Percentiles rank a stretch among this genome's conserved stretches.
These are phyloP conservation scores for Gossypium raimondii DNA, from an alignment of 345 rosid genomes.

Conservation along the genomic window DNA sequence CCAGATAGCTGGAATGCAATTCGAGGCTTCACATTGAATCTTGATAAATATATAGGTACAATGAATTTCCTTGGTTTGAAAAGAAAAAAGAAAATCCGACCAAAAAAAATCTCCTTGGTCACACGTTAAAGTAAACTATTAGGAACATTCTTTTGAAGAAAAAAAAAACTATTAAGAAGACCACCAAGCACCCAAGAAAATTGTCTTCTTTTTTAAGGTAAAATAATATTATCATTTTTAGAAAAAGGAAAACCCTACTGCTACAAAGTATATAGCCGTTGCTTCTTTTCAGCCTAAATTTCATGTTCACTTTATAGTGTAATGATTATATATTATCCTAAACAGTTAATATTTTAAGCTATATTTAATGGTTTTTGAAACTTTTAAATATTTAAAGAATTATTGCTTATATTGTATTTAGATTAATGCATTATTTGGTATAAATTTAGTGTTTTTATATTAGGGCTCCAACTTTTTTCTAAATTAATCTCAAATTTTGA, in stretches of 20 bases:
- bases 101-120: neutral
- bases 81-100: neutral
- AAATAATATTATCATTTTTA: neutral
- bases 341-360: neutral
- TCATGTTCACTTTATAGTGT: neutral
- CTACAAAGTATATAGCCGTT: conserved; percentile 33
- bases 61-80: conserved; percentile 7
- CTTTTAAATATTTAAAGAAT: too few relatives aligned
- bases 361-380: neutral
- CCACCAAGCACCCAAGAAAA: neutral
- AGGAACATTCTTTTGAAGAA: too few relatives aligned
- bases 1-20: conserved; percentile 11
- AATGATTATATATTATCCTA: neutral
- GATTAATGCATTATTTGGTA: too few relatives aligned
- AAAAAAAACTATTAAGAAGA: neutral
- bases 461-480: too few relatives aligned
- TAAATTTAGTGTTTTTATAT: too few relatives aligned
- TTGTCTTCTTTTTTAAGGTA: too few relatives aligned
- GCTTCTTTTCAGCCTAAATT: conserved; percentile 17
- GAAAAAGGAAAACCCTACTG: neutral
- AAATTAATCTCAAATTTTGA: too few relatives aligned
- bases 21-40: conserved; percentile 1
- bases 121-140: conserved; percentile 10
- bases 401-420: too few relatives aligned
- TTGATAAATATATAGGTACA: neutral